These are phyloP conservation scores for Nicotiana otophora DNA, from an alignment of 257 asterid species.

Conservation along the genomic window DNA sequence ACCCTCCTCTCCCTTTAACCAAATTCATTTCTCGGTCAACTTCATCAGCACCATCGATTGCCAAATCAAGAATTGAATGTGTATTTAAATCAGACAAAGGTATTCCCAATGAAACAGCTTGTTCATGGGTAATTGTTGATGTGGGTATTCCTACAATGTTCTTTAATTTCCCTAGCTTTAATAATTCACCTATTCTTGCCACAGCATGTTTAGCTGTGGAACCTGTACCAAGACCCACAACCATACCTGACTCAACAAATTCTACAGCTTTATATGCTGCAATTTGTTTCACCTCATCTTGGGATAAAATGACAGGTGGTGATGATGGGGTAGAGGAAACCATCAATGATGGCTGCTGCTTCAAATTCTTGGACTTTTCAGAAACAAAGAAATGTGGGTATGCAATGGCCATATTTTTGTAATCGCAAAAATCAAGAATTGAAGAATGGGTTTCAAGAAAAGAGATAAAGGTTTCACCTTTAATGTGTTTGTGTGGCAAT, in stretches of 20 bases:
- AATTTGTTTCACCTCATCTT: constrained; percentile 36
- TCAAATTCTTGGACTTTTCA: constrained; percentile 12
- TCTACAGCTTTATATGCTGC: constrained; percentile 44
- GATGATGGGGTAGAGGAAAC: constrained; percentile 6
- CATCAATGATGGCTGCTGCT: constrained; percentile 9
- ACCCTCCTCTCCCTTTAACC: constrained; percentile 46
- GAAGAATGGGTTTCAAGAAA: neutral
- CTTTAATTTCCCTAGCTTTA: constrained; percentile 23
- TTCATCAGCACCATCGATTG: constrained; percentile 47
- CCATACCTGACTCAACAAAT: constrained; percentile 42
- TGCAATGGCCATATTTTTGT: constrained; percentile 28
- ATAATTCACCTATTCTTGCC: constrained; percentile 28
- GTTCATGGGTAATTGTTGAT: constrained; percentile 28
- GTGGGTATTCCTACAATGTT: constrained; percentile 42
- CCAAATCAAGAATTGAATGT: constrained; percentile 31
- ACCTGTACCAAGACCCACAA: constrained; percentile 42
- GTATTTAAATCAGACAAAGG: constrained; percentile 33
- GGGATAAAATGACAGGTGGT: constrained; percentile 15
- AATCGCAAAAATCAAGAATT: neutral
- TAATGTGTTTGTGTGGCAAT: too few species aligned
- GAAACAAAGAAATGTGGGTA: constrained; percentile 23
- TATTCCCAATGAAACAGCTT: constrained; percentile 25
- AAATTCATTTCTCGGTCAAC: constrained; percentile 41
- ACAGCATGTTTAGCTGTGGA: constrained; percentile 46
- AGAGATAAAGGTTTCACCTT: neutral